phyloP scores from a whole-genome alignment of 2,329 filamentous ascomycete genomes.

The Neofusicoccum kwambonambiense region DNA sequence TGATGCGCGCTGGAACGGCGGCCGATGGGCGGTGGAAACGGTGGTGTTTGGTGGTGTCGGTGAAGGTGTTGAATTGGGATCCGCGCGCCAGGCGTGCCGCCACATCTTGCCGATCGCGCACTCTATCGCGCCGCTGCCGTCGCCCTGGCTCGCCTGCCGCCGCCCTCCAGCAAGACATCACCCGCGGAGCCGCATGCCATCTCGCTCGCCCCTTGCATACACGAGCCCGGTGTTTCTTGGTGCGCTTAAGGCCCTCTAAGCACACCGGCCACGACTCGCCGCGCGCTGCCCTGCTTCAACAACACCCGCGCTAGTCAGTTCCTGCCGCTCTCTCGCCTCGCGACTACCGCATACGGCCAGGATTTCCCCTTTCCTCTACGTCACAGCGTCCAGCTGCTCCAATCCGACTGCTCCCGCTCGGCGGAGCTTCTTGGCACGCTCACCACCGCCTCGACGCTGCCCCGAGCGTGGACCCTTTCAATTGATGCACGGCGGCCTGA shows the following conservation, averaged over 20 bases:
- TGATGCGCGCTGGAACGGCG: neutral
- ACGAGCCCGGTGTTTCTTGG: neutral
- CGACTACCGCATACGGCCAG: no score
- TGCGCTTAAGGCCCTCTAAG: neutral
- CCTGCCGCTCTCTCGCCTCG: neutral
- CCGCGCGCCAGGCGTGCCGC: neutral
- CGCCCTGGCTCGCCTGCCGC: no score
- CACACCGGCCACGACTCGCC: no score
- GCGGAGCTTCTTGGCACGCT: neutral
- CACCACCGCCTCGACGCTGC: neutral
- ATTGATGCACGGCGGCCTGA: no score
- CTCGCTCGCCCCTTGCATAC: neutral
- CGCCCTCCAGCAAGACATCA: neutral
- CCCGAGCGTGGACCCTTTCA: no score
- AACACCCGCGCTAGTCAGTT: no score
- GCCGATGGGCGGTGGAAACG: neutral
- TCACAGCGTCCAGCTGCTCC: neutral
- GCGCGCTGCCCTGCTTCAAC: no score
- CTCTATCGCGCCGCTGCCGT: neutral
- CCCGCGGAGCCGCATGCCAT: neutral
- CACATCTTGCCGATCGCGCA: neutral
- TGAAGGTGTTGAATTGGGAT: neutral
- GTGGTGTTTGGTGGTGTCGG: neutral
- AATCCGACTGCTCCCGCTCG: neutral
- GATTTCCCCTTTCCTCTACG: neutral